Conservation (phyloP, 768 basidiomycete genomes). For the Russula abietina region DNA sequence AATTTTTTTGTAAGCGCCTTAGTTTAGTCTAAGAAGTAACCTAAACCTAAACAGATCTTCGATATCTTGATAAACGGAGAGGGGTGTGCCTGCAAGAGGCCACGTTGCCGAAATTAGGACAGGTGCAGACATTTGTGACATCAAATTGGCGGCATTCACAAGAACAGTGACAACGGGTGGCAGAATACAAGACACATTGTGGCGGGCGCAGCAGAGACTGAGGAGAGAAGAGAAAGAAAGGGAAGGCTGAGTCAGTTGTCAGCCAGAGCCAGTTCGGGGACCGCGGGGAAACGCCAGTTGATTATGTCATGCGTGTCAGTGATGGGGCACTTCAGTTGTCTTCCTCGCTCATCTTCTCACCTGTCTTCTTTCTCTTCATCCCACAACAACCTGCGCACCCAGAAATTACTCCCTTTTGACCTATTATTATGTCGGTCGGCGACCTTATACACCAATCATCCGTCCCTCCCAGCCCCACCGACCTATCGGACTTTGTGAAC, state of each 20-base stretch:
- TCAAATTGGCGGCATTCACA: neutral
- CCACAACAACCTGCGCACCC: slow-evolving; percentile 3
- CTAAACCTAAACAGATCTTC: neutral
- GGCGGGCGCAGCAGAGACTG: neutral
- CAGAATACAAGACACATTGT: neutral
- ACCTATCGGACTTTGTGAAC: slow-evolving; percentile 25
- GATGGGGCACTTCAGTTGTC: neutral
- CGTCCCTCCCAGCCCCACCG: slow-evolving; percentile 8
- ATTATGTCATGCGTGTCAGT: slow-evolving; percentile 15
- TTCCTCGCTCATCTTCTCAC: slow-evolving; percentile 13
- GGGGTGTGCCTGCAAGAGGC: slow-evolving; percentile 14
- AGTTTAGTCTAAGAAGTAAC: no score
- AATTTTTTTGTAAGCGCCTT: no score
- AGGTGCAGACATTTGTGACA: neutral
- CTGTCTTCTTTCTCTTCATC: slow-evolving; percentile 14
- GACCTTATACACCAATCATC: slow-evolving; percentile 15
- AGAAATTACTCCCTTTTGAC: neutral
- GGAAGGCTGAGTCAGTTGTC: slow-evolving; percentile 1
- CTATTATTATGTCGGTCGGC: slow-evolving; percentile 16
- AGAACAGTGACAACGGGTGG: neutral
- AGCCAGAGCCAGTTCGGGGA: neutral
- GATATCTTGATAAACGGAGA: neutral
- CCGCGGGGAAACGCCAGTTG: neutral
- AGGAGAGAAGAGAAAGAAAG: slow-evolving; percentile 3
- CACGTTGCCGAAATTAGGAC: slow-evolving; percentile 12